phyloP scores from a whole-genome alignment of 208 protist species.

The Trypanosoma grayi region DNA sequence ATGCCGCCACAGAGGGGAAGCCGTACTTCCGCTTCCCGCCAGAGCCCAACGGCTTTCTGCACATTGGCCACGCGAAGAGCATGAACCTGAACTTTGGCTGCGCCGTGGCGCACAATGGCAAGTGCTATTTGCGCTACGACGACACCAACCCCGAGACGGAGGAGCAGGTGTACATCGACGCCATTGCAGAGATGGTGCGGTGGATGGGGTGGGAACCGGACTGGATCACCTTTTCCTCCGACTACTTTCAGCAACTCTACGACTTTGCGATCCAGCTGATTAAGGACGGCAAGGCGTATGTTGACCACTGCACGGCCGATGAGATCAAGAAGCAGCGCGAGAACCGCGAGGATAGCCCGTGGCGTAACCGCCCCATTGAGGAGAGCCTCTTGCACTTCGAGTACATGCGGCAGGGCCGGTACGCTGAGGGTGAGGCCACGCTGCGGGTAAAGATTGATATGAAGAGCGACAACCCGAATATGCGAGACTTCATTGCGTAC shows the following conservation, averaged over 20 bases:
- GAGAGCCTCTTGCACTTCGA: slow-evolving; percentile 93
- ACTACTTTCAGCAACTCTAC: slow-evolving; percentile 99
- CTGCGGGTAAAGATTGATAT: slow-evolving; percentile 99
- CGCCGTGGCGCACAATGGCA: slow-evolving; percentile 90
- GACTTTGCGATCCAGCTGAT: slow-evolving; percentile 98
- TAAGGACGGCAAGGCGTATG: slow-evolving; percentile 96
- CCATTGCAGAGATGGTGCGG: slow-evolving; percentile 91
- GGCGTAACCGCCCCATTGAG: slow-evolving; percentile 88
- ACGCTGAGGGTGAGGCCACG: slow-evolving; percentile 95
- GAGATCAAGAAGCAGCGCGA: slow-evolving; percentile 94
- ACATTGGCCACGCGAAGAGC: slow-evolving; percentile 99
- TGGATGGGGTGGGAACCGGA: slow-evolving; percentile 93
- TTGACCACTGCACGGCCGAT: slow-evolving; percentile 96
- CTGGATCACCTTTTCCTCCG: slow-evolving; percentile 97
- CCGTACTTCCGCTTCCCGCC: slow-evolving; percentile 96
- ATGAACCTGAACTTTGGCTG: slow-evolving; percentile 99
- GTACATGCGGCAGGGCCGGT: slow-evolving; percentile 94
- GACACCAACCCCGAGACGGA: slow-evolving; percentile 99
- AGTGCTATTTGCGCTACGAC: slow-evolving; percentile 98
- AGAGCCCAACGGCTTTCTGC: slow-evolving; percentile 98
- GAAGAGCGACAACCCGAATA: slow-evolving; percentile 95
- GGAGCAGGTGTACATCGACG: slow-evolving; percentile 97
- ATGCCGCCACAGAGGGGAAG: slow-evolving; percentile 51
- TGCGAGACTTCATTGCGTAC: slow-evolving; percentile 99
- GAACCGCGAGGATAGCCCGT: slow-evolving; percentile 84